Base-by-base conservation (phyloP, 1,139 yeast species). In the Oligophagozyma castellii region DNA sequence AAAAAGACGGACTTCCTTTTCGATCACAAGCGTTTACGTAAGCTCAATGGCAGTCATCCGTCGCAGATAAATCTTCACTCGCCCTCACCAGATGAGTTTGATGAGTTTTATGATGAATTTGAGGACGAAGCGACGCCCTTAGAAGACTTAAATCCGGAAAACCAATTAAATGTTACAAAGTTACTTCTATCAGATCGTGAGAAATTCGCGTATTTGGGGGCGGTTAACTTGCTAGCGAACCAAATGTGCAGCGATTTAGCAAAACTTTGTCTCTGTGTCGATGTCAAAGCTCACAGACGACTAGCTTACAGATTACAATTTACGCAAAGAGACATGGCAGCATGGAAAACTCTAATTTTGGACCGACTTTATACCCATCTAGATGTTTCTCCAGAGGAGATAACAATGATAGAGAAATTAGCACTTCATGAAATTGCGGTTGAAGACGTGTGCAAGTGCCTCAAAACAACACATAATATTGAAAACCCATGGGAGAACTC, bases 181-280 rank as follows among this genome's bases (percentile, higher is more conserved):
- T 68, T 72, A 18, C 70, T 92, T 72, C 63, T 92, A 18, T 65
- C 73, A 3, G 96, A 83, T 15, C 63, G 77, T 13, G 95, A 92
- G 49, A 75, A 81, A 43, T 79, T 86, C 40, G 96, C 96, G 3
- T 92, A 92, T 47, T 78, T 80, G 4, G 98, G 95, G 0, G 63
- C 89, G 8, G 73, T 79, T 13, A 77, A 80, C 42, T 65, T 92
- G 22, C 65, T 79, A 5, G 66, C 75, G 31, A 79, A 77, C 22
- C 81, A 78, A 16, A 72, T 84, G 79, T 94, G 94, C 6, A 70
- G 83, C 1, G 73, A 73, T 7, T 53, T 84, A 35, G 89, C 93
- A 0, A 59, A 60, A 24, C 49, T 77, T 18, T 67, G 73, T 34
- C 61, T 67, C 16, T 65, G 73, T 3, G 59, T 73, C 1, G 65